Conservation (phyloP, 129 eudicot species). For the Kitagawia praeruptora region DNA sequence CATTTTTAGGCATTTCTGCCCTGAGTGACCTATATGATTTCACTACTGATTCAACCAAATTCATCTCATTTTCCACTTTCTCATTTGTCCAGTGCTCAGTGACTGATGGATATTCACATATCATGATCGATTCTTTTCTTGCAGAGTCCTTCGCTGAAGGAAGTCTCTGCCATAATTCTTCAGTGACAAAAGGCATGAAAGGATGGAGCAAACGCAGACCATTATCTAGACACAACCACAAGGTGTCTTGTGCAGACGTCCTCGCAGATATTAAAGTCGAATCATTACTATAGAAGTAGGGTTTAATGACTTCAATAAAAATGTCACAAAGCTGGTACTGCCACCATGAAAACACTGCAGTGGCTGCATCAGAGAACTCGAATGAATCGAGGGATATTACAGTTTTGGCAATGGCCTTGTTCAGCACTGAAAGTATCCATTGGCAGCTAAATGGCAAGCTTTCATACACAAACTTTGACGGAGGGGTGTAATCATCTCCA, state of each 20-base stretch:
- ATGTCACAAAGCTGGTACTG: constrained; percentile 77
- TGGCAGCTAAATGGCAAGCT: constrained; percentile 76
- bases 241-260: constrained; percentile 58
- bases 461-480: constrained; percentile 33
- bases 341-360: constrained; percentile 85
- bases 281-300: constrained; percentile 55
- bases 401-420: constrained; percentile 66
- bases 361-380: constrained; percentile 87
- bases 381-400: constrained; percentile 52
- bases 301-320: constrained; percentile 74
- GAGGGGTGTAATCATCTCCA: constrained; percentile 77
- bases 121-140: constrained; percentile 74
- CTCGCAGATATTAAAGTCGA: constrained; percentile 32
- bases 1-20: constrained; percentile 23
- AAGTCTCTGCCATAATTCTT: constrained; percentile 76
- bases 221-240: constrained; percentile 79
- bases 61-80: constrained; percentile 62
- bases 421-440: constrained; percentile 82
- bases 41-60: constrained; percentile 54
- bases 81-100: constrained; percentile 70
- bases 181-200: constrained; percentile 72
- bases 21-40: constrained; percentile 64
- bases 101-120: constrained; percentile 57
- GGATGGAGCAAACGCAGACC: constrained; percentile 85
- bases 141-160: constrained; percentile 50